phyloP scores from a whole-genome alignment of 2,329 filamentous ascomycete species.

The Tothia fuscella region DNA sequence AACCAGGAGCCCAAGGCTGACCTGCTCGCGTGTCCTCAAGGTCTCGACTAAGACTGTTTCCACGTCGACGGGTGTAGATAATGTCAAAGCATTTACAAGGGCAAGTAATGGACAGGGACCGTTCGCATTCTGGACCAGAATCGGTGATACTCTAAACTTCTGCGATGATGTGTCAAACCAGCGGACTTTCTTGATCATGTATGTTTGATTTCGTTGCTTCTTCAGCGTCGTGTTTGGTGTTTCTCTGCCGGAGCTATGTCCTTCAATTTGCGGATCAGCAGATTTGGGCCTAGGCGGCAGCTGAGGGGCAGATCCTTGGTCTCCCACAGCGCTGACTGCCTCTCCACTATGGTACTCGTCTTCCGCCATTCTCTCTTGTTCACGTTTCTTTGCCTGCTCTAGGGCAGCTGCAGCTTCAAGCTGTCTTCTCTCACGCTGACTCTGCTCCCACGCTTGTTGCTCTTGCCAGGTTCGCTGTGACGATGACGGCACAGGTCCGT shows the following conservation, averaged over 20 bases:
- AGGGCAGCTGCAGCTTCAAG: constrained; percentile 16
- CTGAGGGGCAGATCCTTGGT: constrained; percentile 22
- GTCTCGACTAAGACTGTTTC: constrained; percentile 66
- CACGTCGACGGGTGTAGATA: constrained; percentile 60
- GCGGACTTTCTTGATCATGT: constrained; percentile 81
- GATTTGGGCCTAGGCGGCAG: constrained; percentile 22
- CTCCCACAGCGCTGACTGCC: constrained; percentile 14
- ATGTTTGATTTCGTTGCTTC: constrained; percentile 53
- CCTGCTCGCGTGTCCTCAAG: constrained; percentile 68
- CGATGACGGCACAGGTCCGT: constrained; percentile 12
- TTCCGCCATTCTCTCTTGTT: constrained; percentile 18
- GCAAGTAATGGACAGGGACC: constrained; percentile 89
- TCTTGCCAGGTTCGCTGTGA: constrained; percentile 20
- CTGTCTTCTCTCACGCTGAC: constrained; percentile 17
- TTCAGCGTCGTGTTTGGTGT: constrained; percentile 24
- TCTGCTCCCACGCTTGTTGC: constrained; percentile 22
- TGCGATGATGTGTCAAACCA: constrained; percentile 59
- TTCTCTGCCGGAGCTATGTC: constrained; percentile 15
- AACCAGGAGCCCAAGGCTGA: constrained; percentile 73
- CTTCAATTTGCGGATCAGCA: no score
- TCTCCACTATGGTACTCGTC: constrained; percentile 19
- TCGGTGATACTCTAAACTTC: constrained; percentile 64
- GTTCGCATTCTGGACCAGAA: constrained; percentile 86
- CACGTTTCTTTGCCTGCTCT: constrained; percentile 14
- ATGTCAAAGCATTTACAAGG: constrained; percentile 78